phyloP scores from a whole-genome alignment of 345 rosid genomes.

The Boechera stricta region DNA sequence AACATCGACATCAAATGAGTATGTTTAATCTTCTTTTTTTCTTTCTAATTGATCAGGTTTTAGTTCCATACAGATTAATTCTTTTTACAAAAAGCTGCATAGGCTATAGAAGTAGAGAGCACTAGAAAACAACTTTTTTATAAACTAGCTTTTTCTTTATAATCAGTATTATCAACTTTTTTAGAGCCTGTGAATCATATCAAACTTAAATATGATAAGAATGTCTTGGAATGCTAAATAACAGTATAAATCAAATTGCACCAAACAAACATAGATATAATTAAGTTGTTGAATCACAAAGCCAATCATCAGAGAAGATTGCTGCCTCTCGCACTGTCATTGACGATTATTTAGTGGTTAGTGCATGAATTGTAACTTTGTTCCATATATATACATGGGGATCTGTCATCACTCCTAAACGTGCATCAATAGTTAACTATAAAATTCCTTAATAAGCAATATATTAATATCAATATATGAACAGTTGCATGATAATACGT shows the following conservation, averaged over 20 bases:
- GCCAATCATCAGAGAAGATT: constrained; percentile 37
- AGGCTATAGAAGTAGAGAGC: neutral
- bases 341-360: constrained; percentile 33
- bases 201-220: constrained; percentile 22
- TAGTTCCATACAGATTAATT: neutral
- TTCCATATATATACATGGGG: constrained; percentile 25
- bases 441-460: neutral
- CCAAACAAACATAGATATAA: constrained; percentile 10
- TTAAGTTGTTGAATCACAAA: constrained; percentile 4
- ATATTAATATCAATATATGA: neutral
- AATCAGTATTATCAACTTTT: neutral
- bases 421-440: constrained; percentile 29
- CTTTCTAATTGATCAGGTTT: neutral
- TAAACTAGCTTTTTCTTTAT: neutral
- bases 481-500: constrained; percentile 28
- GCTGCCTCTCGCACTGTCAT: constrained; percentile 35
- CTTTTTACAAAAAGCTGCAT: neutral
- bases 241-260: neutral
- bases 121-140: neutral
- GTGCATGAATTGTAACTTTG: constrained; percentile 33
- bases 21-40: neutral
- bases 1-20: neutral
- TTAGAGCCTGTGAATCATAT: neutral
- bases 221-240: constrained; percentile 33
- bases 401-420: constrained; percentile 31